Percentiles rank a stretch among this genome's conserved stretches.
These are phyloP conservation scores for Coleophoma eucalyptorum DNA, from an alignment of 2,329 filamentous ascomycete species.

Conservation along the genomic window DNA sequence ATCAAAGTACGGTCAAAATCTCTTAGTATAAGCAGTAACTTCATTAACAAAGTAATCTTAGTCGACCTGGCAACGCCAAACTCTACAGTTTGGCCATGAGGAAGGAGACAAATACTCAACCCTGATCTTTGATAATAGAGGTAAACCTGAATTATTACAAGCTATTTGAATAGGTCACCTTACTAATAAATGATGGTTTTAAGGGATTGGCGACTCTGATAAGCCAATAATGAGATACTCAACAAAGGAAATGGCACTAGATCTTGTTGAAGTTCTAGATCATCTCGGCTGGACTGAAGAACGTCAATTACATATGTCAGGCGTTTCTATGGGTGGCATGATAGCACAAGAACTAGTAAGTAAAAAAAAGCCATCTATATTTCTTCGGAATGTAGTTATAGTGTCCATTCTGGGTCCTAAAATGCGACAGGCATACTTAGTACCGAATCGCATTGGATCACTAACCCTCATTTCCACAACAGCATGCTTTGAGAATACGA, in stretches of 20 bases:
- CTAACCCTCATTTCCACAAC: slow-evolving; percentile 61
- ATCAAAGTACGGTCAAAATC: slow-evolving; percentile 38
- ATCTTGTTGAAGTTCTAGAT: slow-evolving; percentile 66
- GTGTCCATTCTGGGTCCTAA: too few relatives aligned
- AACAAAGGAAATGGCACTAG: slow-evolving; percentile 79
- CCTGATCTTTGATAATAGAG: slow-evolving; percentile 79
- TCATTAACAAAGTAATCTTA: slow-evolving; percentile 21
- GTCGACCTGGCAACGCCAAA: slow-evolving; percentile 78
- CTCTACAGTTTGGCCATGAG: slow-evolving; percentile 74
- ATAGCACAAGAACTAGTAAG: slow-evolving; percentile 76
- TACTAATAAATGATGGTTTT: slow-evolving; percentile 2
- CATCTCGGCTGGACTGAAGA: slow-evolving; percentile 65
- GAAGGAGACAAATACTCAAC: slow-evolving; percentile 64
- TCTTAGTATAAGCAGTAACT: neutral
- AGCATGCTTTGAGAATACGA: slow-evolving; percentile 56
- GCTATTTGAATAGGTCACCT: neutral
- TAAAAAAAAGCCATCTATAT: neutral
- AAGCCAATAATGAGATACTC: slow-evolving; percentile 76
- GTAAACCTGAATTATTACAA: slow-evolving; percentile 12
- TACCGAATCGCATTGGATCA: slow-evolving; percentile 48
- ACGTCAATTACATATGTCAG: slow-evolving; percentile 63
- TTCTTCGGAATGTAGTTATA: neutral
- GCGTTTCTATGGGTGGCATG: slow-evolving; percentile 88
- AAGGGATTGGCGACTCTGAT: slow-evolving; percentile 72
- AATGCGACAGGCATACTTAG: slow-evolving; percentile 35